Conservation (phyloP, 345 rosid species). For the Aethionema arabicum region DNA sequence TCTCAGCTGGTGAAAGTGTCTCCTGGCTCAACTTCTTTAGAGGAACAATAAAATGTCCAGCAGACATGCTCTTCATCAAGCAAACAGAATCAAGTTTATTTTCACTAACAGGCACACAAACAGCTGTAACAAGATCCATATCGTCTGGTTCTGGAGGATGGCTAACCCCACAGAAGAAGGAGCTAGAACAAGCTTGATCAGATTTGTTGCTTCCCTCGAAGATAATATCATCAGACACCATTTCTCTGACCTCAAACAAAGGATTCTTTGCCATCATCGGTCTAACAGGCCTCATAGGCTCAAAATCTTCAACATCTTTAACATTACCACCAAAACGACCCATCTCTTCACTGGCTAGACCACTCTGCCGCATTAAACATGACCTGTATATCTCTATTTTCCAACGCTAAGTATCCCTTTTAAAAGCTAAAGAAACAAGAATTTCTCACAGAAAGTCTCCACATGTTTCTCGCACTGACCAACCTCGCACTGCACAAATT, state of each 20-base stretch:
- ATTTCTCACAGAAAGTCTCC: no score
- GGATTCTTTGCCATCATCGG: slow-evolving; percentile 50
- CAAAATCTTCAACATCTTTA: background rate
- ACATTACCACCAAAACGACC: slow-evolving; percentile 23
- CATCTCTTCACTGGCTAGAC: slow-evolving; percentile 46
- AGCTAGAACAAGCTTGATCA: slow-evolving; percentile 52
- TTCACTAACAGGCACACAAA: slow-evolving; percentile 55
- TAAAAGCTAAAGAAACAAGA: no score
- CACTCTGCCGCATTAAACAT: slow-evolving; percentile 23
- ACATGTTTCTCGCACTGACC: no score
- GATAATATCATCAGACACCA: slow-evolving; percentile 36
- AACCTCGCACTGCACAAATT: no score
- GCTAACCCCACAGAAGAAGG: slow-evolving; percentile 62
- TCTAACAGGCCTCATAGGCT: slow-evolving; percentile 38
- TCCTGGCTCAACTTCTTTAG: slow-evolving; percentile 45
- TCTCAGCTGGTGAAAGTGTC: slow-evolving; percentile 54
- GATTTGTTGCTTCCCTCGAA: slow-evolving; percentile 43
- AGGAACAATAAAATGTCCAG: slow-evolving; percentile 61
- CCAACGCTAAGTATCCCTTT: no score
- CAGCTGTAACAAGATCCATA: slow-evolving; percentile 58
- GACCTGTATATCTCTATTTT: no score
- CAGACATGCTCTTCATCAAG: slow-evolving; percentile 61
- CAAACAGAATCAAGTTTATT: slow-evolving; percentile 50
- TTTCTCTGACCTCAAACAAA: slow-evolving; percentile 39
- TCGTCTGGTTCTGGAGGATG: slow-evolving; percentile 80